Evolutionary conservation across 805 yeast genomes (phyloP).

Genomic region (Candida coquimbonensis): DNA sequence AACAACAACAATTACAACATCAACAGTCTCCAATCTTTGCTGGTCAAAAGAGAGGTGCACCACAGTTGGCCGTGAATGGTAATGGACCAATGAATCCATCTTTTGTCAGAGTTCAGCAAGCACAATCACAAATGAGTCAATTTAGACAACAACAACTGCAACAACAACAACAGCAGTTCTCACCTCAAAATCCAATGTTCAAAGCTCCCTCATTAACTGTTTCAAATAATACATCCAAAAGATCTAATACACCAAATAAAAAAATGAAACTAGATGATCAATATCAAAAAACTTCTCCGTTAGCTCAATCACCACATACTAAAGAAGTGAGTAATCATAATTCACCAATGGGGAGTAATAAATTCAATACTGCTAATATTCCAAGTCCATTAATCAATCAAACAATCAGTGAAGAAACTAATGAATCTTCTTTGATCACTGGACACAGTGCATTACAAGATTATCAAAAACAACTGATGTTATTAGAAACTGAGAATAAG

Average conservation of each 20-base stretch:
- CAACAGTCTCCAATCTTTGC: conserved; percentile 23
- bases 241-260: conserved; percentile 15
- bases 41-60: conserved; percentile 15
- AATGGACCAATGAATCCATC: conserved; percentile 15
- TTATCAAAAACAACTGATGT: conserved; percentile 72
- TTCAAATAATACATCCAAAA: conserved; percentile 1
- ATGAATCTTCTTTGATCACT: conserved; percentile 8
- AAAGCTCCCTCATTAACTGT: not conserved
- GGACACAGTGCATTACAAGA: conserved; percentile 55
- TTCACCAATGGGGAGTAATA: conserved; percentile 8
- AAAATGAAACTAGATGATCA: conserved; percentile 15
- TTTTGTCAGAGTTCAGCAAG: conserved; percentile 25
- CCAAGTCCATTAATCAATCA: conserved; percentile 19
- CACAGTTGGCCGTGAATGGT: not conserved
- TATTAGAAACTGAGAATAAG: conserved; percentile 71
- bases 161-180: not conserved
- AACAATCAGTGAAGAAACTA: conserved; percentile 9
- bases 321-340: conserved; percentile 2
- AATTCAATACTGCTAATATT: conserved; percentile 14
- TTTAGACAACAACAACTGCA: conserved; percentile 33
- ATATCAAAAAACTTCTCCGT: conserved; percentile 9
- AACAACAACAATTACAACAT: conserved; percentile 22
- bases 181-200: conserved; percentile 14
- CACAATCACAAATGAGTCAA: conserved; percentile 45
- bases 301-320: conserved; percentile 5